phyloP scores from a whole-genome alignment of 192 early-diverging fungal genomes.

The Podila horticola region DNA sequence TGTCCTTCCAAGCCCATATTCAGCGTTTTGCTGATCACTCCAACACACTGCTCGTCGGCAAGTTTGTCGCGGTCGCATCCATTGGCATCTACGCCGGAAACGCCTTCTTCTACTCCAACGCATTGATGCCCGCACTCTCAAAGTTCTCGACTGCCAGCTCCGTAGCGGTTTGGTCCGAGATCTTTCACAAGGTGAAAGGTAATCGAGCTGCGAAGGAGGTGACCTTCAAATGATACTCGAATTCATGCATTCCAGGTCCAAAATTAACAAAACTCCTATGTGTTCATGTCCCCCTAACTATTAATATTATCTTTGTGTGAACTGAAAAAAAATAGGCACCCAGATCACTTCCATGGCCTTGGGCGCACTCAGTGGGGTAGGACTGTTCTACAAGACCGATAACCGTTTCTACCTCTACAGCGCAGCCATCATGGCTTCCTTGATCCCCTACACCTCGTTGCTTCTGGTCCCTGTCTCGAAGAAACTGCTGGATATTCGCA shows the following conservation, averaged over 20 bases:
- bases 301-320: not conserved
- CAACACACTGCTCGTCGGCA: slow-evolving; percentile 19
- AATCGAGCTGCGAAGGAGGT: not conserved
- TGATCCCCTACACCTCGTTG: slow-evolving; percentile 20
- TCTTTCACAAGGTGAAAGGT: slow-evolving; percentile 6
- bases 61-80: slow-evolving; percentile 18
- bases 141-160: slow-evolving; percentile 19
- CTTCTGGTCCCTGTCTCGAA: slow-evolving; percentile 19
- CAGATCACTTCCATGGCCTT: slow-evolving; percentile 6
- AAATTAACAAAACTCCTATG: not conserved
- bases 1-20: slow-evolving; percentile 11
- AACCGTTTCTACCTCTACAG: slow-evolving; percentile 33
- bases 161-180: slow-evolving; percentile 20
- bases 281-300: not conserved
- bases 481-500: slow-evolving; percentile 36
- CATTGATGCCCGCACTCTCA: slow-evolving; percentile 15
- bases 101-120: slow-evolving; percentile 10
- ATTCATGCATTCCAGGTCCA: too few species aligned
- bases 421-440: slow-evolving; percentile 17
- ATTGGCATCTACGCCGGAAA: slow-evolving; percentile 15
- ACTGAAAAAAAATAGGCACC: slow-evolving; percentile 8
- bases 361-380: slow-evolving; percentile 11
- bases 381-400: slow-evolving; percentile 42
- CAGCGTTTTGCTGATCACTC: slow-evolving; percentile 7
- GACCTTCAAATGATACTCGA: too few species aligned